Evolutionary conservation across 179 eudicot species (phyloP).

Genomic region (Spinacia oleracea): DNA sequence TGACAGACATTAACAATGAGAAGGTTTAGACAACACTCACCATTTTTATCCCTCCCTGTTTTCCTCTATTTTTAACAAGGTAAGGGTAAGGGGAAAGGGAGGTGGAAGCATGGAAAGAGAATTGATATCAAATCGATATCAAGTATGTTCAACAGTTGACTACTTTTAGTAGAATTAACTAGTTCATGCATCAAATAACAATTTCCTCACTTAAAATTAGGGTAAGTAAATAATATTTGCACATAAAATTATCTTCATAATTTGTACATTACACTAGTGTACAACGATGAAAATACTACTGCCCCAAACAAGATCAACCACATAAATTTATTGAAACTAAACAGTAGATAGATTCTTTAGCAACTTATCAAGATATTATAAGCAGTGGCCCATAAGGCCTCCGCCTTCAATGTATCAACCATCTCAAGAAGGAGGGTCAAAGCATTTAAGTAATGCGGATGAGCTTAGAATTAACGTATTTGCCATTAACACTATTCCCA

Average conservation of each 20-base stretch:
- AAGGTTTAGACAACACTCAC: background rate
- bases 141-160: background rate
- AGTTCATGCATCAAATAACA: background rate
- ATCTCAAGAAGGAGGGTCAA: background rate
- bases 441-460: background rate
- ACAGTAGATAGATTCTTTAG: background rate
- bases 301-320: no score
- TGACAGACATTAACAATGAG: background rate
- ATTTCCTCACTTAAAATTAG: background rate
- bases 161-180: background rate
- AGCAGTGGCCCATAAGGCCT: background rate
- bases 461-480: background rate
- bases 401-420: background rate
- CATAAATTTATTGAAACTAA: no score
- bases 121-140: background rate
- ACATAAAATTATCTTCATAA: no score
- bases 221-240: no score
- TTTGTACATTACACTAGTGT: no score
- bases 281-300: no score
- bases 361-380: background rate
- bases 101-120: background rate
- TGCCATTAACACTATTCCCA: background rate
- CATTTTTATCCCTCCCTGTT: background rate
- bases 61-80: background rate
- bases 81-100: background rate